phyloP scores from a whole-genome alignment of 2,329 filamentous ascomycete genomes.

The Bipolaris sorokiniana region DNA sequence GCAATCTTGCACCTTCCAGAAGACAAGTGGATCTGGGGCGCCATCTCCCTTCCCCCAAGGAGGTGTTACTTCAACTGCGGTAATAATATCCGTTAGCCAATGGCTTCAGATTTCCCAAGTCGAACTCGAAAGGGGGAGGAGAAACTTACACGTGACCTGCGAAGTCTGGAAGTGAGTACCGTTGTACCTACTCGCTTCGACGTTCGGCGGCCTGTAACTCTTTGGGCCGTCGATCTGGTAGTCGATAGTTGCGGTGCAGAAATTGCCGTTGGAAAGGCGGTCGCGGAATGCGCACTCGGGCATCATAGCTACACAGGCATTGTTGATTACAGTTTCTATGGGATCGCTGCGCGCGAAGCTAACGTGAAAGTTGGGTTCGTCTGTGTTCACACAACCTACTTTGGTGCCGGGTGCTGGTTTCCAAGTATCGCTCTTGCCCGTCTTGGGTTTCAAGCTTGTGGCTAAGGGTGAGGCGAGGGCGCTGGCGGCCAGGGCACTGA shows the following conservation, averaged over 20 bases:
- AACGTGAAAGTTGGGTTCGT: slow-evolving; percentile 23
- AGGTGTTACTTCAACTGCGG: slow-evolving; percentile 35
- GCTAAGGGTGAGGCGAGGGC: slow-evolving; percentile 23
- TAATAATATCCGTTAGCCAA: slow-evolving; percentile 1
- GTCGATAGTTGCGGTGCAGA: slow-evolving; percentile 27
- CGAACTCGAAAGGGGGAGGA: too few species aligned
- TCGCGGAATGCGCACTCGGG: slow-evolving; percentile 33
- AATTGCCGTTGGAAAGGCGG: slow-evolving; percentile 15
- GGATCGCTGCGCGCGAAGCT: slow-evolving; percentile 29
- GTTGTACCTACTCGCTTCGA: slow-evolving; percentile 19
- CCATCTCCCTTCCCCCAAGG: not conserved
- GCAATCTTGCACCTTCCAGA: slow-evolving; percentile 36
- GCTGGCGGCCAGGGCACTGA: slow-evolving; percentile 20
- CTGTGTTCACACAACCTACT: slow-evolving; percentile 25
- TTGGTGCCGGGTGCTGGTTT: slow-evolving; percentile 21
- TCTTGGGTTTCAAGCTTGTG: slow-evolving; percentile 3
- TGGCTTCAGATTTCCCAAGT: not conserved
- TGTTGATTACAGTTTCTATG: slow-evolving; percentile 26
- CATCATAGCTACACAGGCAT: slow-evolving; percentile 40
- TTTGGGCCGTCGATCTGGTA: slow-evolving; percentile 26
- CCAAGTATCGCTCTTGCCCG: slow-evolving; percentile 19
- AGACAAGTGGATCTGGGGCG: slow-evolving; percentile 7
- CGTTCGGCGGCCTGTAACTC: slow-evolving; percentile 24
- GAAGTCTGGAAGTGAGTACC: slow-evolving; percentile 12
- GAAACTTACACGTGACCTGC: slow-evolving; percentile 25